Conservation (phyloP, 176 grass and related monocot genomes). For the Themeda triandra region DNA sequence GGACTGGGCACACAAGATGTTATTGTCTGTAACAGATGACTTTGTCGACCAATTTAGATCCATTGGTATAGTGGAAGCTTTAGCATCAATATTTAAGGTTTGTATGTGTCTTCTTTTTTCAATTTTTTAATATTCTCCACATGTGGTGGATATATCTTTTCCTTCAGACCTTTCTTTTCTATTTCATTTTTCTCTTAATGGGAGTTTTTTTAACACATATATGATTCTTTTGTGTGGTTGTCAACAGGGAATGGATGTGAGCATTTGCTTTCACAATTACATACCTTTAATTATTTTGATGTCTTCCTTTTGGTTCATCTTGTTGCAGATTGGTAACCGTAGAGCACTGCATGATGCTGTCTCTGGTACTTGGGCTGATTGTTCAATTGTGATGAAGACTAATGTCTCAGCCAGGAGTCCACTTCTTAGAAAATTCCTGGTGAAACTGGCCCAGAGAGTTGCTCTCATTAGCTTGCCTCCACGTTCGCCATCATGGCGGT, state of each 20-base stretch:
- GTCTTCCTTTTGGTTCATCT: slow-evolving; percentile 16
- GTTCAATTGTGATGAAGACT: slow-evolving; percentile 77
- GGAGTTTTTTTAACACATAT: not conserved
- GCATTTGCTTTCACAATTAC: not conserved
- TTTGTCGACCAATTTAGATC: slow-evolving; percentile 80
- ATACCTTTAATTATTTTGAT: slow-evolving; percentile 15
- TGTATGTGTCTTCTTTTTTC: slow-evolving; percentile 19
- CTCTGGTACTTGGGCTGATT: slow-evolving; percentile 73
- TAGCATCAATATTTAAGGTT: slow-evolving; percentile 99
- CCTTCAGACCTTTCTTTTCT: not conserved
- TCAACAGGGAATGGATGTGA: not conserved
- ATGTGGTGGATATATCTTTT: slow-evolving; percentile 17
- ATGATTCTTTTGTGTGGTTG: slow-evolving; percentile 3
- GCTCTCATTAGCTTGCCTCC: slow-evolving; percentile 80
- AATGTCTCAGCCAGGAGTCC: slow-evolving; percentile 65
- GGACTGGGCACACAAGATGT: slow-evolving; percentile 81
- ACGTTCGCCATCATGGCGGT: slow-evolving; percentile 66
- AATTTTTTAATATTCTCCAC: not conserved
- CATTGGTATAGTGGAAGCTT: slow-evolving; percentile 89
- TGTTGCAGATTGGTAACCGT: slow-evolving; percentile 70
- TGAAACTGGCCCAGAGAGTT: slow-evolving; percentile 83
- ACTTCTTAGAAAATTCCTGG: slow-evolving; percentile 87
- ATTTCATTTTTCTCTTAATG: slow-evolving; percentile 3
- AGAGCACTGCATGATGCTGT: slow-evolving; percentile 52
- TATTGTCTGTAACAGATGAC: slow-evolving; percentile 80